These are phyloP conservation scores for Saccharomyces pastorianus DNA, from an alignment of 1,139 yeast species.

Conservation along the genomic window DNA sequence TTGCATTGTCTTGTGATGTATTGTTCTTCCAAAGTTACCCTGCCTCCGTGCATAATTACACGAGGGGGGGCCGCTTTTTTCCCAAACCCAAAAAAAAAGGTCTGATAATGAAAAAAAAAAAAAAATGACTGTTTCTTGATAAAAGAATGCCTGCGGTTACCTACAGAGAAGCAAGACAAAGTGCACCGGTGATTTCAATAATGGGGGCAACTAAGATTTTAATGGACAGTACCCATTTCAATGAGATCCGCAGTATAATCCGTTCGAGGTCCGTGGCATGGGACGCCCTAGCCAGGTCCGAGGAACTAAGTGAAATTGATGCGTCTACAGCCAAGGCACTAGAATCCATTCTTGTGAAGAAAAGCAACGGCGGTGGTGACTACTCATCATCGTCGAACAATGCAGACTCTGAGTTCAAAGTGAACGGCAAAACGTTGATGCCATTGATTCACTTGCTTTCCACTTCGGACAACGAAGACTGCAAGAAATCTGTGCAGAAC, in stretches of 20 bases:
- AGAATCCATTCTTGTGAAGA: slow-evolving; percentile 23
- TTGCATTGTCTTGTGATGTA: not conserved
- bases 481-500: slow-evolving; percentile 64
- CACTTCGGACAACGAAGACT: slow-evolving; percentile 40
- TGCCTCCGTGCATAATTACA: not conserved
- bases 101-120: slow-evolving; percentile 1
- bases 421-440: slow-evolving; percentile 16
- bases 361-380: slow-evolving; percentile 1
- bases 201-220: slow-evolving; percentile 16
- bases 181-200: slow-evolving; percentile 2
- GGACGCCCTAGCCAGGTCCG: slow-evolving; percentile 83
- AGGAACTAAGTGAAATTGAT: slow-evolving; percentile 39
- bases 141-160: not conserved
- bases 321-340: slow-evolving; percentile 27
- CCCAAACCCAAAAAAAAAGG: not conserved
- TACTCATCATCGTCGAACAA: not conserved
- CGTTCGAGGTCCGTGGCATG: slow-evolving; percentile 83
- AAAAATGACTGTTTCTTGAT: not conserved
- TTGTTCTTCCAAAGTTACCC: not conserved
- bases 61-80: not conserved
- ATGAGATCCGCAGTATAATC: slow-evolving; percentile 66
- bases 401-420: slow-evolving; percentile 24
- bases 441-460: slow-evolving; percentile 27
- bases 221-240: slow-evolving; percentile 56
- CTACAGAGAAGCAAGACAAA: not conserved